Base-by-base conservation (phyloP, 306 rosid species). In the Cicer bijugum region DNA sequence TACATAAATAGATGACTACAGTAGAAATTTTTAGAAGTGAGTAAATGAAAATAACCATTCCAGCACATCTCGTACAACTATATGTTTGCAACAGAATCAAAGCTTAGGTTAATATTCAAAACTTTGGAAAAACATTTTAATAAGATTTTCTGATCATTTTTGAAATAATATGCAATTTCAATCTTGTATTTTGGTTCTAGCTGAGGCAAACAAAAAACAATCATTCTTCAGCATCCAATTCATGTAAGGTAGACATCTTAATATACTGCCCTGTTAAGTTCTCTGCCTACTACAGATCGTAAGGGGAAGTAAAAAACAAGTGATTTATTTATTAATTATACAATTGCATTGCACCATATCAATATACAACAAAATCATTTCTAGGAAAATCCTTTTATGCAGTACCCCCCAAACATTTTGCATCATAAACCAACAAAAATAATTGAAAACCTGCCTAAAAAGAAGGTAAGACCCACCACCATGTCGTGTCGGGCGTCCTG, bases 401-500 rank as follows among this genome's bases (percentile, higher is more conserved):
- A 52, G 57, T 56, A 9, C 58, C 64, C 69, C 69, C 55, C 19
- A 53, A 71, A 46, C 33, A 0, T 3, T 20, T 37, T 44, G 47
- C 35, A n/a, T 71, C 72, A 17, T 40, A 67, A 46, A 19, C 20
- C 12, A 68, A n/a, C 60, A 77, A 40, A 76, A 69, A 55, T 11
- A 39, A 42, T 46, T 62, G 19, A 55, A 84, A 64, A 48, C 9
- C 81, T 6, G 43, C 28, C 17, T 19, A 58, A 40, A 65, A 67
- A 33, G 61, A 69, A 69, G 45, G 67, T 55, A 69, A 73, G 46
- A 69, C 85, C 52, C 60, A 84, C 88, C 85, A 14, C 78, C 72
- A 48, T 23, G 63, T 28, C 52, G 74, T 60, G 60, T 66, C 4
- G 74, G 43, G 28, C 23, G 74, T 20, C 61, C 37, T 38, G 83